Evolutionary conservation across 129 eudicot genomes (phyloP).

Genomic region (Tagetes patula): DNA sequence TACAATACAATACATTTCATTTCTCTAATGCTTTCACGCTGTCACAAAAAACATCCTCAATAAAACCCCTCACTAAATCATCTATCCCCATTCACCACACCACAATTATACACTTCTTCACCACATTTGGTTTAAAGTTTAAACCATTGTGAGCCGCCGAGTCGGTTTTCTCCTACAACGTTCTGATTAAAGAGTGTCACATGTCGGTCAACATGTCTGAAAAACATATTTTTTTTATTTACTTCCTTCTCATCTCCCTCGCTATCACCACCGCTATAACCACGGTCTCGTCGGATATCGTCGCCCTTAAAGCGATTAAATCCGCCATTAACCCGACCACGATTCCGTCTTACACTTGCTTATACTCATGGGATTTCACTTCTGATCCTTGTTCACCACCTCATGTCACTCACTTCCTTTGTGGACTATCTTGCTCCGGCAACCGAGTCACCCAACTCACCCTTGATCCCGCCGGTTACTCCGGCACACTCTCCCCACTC

Average conservation of each 20-base stretch:
- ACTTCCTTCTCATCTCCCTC: neutral
- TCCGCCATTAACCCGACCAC: conserved; percentile 52
- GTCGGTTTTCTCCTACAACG: no score
- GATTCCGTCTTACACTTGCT: conserved; percentile 60
- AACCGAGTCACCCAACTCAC: conserved; percentile 77
- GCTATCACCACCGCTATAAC: conserved; percentile 24
- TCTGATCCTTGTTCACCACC: conserved; percentile 67
- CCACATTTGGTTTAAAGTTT: neutral
- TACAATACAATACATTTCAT: neutral
- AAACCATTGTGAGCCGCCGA: no score
- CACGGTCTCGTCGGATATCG: conserved; percentile 43
- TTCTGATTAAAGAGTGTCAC: no score
- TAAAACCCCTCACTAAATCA: conserved; percentile 9
- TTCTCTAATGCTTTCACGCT: conserved; percentile 44
- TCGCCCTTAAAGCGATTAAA: conserved; percentile 59
- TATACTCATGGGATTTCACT: conserved; percentile 65
- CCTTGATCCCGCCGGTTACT: conserved; percentile 77
- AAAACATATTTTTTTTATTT: conserved; percentile 6
- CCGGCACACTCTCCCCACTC: conserved; percentile 78
- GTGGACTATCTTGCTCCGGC: conserved; percentile 59
- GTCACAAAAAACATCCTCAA: conserved; percentile 31
- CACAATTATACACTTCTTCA: conserved; percentile 24
- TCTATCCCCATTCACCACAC: neutral
- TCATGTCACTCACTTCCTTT: conserved; percentile 56
- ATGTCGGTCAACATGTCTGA: no score